Conservation (phyloP, 78 protist species). For the Dictyostelium intermedium region DNA sequence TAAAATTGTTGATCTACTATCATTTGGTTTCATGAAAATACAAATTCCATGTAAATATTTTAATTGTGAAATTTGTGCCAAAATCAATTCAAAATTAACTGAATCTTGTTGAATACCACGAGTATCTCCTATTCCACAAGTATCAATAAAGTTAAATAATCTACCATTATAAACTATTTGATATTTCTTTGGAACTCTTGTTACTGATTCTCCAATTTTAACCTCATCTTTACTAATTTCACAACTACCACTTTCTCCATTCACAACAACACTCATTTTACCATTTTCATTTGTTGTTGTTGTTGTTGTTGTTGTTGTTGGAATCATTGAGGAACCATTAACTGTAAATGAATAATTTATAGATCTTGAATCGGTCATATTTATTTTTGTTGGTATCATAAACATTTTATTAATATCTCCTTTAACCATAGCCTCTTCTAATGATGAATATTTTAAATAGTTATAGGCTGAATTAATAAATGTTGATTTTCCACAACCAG, state of each 20-base stretch:
- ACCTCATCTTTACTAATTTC: background rate
- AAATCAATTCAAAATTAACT: background rate
- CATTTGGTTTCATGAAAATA: background rate
- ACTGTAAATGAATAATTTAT: background rate
- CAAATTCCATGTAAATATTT: slow-evolving; percentile 12
- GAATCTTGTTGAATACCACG: background rate
- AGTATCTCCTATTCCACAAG: background rate
- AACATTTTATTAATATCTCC: background rate
- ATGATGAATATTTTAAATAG: background rate
- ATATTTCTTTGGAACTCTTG: background rate
- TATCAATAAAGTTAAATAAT: background rate
- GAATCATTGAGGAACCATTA: background rate
- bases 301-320: background rate
- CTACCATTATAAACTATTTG: background rate
- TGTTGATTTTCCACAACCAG: background rate
- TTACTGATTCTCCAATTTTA: background rate
- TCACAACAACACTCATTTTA: background rate
- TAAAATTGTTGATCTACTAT: background rate
- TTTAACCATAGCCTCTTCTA: background rate
- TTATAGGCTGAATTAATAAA: background rate
- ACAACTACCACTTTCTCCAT: background rate
- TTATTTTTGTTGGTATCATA: background rate
- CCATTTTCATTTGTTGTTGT: too few relatives aligned
- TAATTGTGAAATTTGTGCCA: background rate
- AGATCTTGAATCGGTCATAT: background rate